Percentiles rank a stretch among this genome's conserved stretches.
Conservation (phyloP, 345 rosid species). For the Gossypium sturtianum region DNA sequence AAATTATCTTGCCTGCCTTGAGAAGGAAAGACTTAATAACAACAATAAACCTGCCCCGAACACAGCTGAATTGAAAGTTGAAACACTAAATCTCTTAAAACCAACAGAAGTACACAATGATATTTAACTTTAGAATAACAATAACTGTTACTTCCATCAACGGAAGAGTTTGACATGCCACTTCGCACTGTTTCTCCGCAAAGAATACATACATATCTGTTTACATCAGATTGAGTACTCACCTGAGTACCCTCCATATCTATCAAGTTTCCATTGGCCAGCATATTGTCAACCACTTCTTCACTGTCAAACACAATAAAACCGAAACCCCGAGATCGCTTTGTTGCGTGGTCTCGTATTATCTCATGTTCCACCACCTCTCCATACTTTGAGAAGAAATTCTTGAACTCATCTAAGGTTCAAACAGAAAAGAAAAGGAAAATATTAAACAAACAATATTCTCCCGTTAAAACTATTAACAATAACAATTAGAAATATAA, state of each 20-base stretch:
- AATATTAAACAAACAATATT: background rate
- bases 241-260: conserved; percentile 51
- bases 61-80: background rate
- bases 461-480: background rate
- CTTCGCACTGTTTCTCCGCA: background rate
- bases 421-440: background rate
- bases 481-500: background rate
- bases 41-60: background rate
- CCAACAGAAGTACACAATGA: background rate
- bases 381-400: conserved; percentile 75
- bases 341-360: conserved; percentile 84
- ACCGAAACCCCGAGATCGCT: conserved; percentile 87
- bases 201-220: background rate
- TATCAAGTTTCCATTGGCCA: conserved; percentile 83
- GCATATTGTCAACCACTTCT: conserved; percentile 67
- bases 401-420: conserved; percentile 66
- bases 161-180: background rate
- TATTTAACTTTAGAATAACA: background rate
- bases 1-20: conserved; percentile 12
- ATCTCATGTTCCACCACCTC: conserved; percentile 77
- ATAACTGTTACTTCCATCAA: background rate
- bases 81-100: background rate
- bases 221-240: background rate
- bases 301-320: conserved; percentile 83
- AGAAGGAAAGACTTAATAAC: background rate